Evolutionary conservation across 2,329 filamentous ascomycete species (phyloP).

Genomic region (Penicillium aurantiogriseum): DNA sequence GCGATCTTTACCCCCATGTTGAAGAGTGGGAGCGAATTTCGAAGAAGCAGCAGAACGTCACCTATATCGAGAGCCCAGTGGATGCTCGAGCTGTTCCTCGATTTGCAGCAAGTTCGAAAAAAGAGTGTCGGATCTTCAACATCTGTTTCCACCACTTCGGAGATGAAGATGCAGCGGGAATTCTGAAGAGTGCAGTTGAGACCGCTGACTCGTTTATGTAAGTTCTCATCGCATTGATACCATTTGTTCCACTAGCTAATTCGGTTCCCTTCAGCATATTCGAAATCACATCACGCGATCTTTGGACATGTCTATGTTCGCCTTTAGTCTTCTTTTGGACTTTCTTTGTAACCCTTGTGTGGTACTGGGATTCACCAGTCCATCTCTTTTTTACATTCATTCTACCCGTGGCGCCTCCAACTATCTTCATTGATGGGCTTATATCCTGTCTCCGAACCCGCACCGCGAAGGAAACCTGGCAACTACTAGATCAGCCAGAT

Average conservation of each 20-base stretch:
- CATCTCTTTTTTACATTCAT: slow-evolving; percentile 65
- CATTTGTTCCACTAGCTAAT: neutral
- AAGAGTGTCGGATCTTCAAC: slow-evolving; percentile 68
- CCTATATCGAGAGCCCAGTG: slow-evolving; percentile 60
- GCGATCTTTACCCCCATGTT: slow-evolving; percentile 65
- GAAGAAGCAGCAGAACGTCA: slow-evolving; percentile 55
- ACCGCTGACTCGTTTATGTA: slow-evolving; percentile 28
- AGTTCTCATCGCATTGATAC: neutral
- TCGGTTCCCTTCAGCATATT: slow-evolving; percentile 11
- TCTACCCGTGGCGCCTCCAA: slow-evolving; percentile 65
- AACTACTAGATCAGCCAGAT: slow-evolving; percentile 48
- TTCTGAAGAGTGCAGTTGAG: slow-evolving; percentile 54
- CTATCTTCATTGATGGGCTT: slow-evolving; percentile 67
- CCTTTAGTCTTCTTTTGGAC: slow-evolving; percentile 32
- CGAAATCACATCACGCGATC: slow-evolving; percentile 14
- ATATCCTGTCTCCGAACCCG: slow-evolving; percentile 67
- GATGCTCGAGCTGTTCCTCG: slow-evolving; percentile 53
- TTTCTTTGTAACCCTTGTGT: slow-evolving; percentile 24
- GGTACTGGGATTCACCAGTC: slow-evolving; percentile 49
- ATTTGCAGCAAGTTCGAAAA: slow-evolving; percentile 48
- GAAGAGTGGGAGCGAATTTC: slow-evolving; percentile 58
- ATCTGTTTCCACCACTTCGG: slow-evolving; percentile 76
- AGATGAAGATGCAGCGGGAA: slow-evolving; percentile 59
- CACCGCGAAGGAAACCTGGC: slow-evolving; percentile 63
- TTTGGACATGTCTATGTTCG: slow-evolving; percentile 23